Base-by-base conservation (phyloP, 345 rosid genomes). In the Cochlearia excelsa region DNA sequence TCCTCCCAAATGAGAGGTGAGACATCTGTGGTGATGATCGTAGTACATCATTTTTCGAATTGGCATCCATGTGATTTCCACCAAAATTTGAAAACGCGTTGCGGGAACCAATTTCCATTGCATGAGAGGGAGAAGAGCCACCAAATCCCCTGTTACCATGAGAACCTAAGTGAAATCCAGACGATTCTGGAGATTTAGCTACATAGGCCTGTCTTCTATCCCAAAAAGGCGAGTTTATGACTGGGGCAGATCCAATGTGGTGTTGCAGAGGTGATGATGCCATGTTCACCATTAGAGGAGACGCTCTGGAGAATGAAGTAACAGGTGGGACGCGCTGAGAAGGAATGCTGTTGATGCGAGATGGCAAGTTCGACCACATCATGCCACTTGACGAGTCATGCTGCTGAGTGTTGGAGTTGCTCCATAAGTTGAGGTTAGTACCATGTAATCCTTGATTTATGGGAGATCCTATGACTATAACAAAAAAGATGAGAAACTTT, bases 191-290 rank as follows among this genome's bases (percentile, higher is more conserved):
- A 68, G 95, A 87, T 66, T 87, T 95, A 54, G 82, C 91, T 37
- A 70, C 79, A 76, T 75, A 85, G 31, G 84, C 68, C 44, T 66
- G 88, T 51, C 79, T 81, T 74, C 89, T 77, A 42, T 93, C 94
- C 99, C 97, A 93, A 58, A 81, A 64, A 63, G 88, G 79, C 34
- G 82, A 78, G 75, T 82, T 82, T 58, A 81, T 76, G 48, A 84
- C 76, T 34, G 95, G 96, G 3, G 90, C 93, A 31, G 99, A 94
- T 69, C 97, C 95, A 61, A 87, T 79, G n/a, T n/a, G n/a, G n/a
- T 79, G 92, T 63, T 82, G 97, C 71, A 77, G 78, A 71, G 79
- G 80, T 45, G 97, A 83, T 10, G 88, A 63, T 47, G 74, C 77
- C 55, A 82, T 46, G 53, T 78, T 84, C 68, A 79, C 72, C 81